Evolutionary conservation across 129 eudicot genomes (phyloP).

Genomic region (Mikania micrantha): DNA sequence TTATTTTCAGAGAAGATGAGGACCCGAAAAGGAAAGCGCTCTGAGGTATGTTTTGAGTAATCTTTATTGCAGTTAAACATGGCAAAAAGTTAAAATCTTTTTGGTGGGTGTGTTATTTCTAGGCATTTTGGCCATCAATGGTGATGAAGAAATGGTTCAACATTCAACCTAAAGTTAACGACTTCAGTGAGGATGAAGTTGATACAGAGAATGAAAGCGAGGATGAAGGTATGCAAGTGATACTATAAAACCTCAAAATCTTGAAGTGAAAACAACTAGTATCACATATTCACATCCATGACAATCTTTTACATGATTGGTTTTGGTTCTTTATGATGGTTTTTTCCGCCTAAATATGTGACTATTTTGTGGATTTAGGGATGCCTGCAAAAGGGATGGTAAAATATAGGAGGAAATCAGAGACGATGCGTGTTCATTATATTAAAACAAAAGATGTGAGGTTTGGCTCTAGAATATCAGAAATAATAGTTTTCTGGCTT

Average conservation of each 20-base stretch:
- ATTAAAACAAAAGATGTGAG: conserved; percentile 86
- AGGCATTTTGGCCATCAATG: conserved; percentile 92
- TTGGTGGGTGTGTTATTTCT: conserved; percentile 11
- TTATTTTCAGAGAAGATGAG: conserved; percentile 51
- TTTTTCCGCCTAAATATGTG: conserved; percentile 6
- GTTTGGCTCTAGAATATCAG: conserved; percentile 46
- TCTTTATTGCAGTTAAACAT: background rate
- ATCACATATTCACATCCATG: background rate
- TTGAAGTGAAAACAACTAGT: background rate
- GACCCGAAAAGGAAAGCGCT: conserved; percentile 62
- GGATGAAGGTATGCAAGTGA: conserved; percentile 61
- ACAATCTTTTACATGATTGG: background rate
- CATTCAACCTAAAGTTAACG: conserved; percentile 64
- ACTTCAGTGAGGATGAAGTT: conserved; percentile 94
- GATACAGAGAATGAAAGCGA: conserved; percentile 86
- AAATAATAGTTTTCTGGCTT: background rate
- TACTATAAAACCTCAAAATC: background rate
- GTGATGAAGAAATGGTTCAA: conserved; percentile 99
- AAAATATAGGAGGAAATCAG: conserved; percentile 84
- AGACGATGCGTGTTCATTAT: conserved; percentile 76
- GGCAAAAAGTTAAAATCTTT: conserved; percentile 21
- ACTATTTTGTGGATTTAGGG: conserved; percentile 32
- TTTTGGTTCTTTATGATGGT: background rate
- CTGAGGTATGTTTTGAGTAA: conserved; percentile 53
- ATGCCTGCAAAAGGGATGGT: conserved; percentile 24